Evolutionary conservation across 1,284 basidiomycete genomes (phyloP).

Genomic region (Somion occarium): DNA sequence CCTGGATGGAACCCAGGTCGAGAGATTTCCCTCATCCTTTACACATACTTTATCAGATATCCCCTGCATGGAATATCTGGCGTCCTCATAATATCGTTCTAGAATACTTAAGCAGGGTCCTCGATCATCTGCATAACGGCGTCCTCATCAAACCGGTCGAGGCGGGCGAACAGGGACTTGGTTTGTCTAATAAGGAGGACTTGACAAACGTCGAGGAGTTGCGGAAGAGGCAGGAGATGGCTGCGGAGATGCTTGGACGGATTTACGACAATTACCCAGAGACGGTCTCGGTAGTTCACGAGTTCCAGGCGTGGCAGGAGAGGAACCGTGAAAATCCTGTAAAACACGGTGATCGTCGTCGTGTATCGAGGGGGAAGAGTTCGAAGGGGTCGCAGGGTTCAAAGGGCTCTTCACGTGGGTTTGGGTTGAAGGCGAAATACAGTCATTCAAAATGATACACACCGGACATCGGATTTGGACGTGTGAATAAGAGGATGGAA

Average conservation of each 20-base stretch:
- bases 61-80: slow-evolving; percentile 64
- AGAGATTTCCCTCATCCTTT: slow-evolving; percentile 49
- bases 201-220: slow-evolving; percentile 14
- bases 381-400: not conserved
- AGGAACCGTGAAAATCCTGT: too few species aligned
- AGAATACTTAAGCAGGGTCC: slow-evolving; percentile 38
- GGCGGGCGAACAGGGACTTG: slow-evolving; percentile 11
- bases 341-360: too few species aligned
- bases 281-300: slow-evolving; percentile 38
- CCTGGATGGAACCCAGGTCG: slow-evolving; percentile 15
- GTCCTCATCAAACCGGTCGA: slow-evolving; percentile 40
- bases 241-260: slow-evolving; percentile 34
- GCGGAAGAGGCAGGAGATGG: slow-evolving; percentile 26
- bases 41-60: slow-evolving; percentile 54
- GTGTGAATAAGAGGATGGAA: slow-evolving; percentile 3
- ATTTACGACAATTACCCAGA: slow-evolving; percentile 48
- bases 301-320: slow-evolving; percentile 23
- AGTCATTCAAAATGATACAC: slow-evolving; percentile 13
- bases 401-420: not conserved
- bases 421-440: slow-evolving; percentile 3
- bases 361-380: not conserved
- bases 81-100: slow-evolving; percentile 51
- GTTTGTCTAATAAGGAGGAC: slow-evolving; percentile 11
- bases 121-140: slow-evolving; percentile 48
- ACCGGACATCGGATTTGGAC: slow-evolving; percentile 4